Evolutionary conservation across 2,329 filamentous ascomycete species (phyloP).

Genomic region (Aspergillus pseudoglaucus): DNA sequence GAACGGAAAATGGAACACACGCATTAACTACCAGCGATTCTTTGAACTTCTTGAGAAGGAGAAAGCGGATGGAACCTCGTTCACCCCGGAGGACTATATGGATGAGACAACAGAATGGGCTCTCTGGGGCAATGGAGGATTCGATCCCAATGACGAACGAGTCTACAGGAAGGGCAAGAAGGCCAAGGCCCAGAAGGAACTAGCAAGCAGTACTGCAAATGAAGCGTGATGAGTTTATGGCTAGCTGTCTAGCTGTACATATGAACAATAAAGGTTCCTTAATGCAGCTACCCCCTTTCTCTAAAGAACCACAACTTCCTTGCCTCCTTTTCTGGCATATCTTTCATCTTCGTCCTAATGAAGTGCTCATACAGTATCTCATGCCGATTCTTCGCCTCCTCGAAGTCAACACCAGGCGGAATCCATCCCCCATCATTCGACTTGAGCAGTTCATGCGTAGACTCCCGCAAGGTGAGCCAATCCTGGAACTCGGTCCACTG

Average conservation of each 20-base stretch:
- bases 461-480: slow-evolving; percentile 9
- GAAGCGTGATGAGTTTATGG: background rate
- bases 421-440: slow-evolving; percentile 12
- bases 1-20: slow-evolving; percentile 77
- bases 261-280: background rate
- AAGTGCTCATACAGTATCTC: slow-evolving; percentile 9
- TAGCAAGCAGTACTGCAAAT: no score
- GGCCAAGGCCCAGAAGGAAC: slow-evolving; percentile 12
- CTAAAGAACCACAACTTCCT: slow-evolving; percentile 12
- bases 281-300: slow-evolving; percentile 4
- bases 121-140: slow-evolving; percentile 87
- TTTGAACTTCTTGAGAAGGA: slow-evolving; percentile 72
- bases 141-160: slow-evolving; percentile 81
- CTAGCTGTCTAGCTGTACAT: background rate
- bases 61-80: slow-evolving; percentile 54
- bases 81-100: slow-evolving; percentile 87
- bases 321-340: slow-evolving; percentile 8
- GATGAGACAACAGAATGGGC: slow-evolving; percentile 89
- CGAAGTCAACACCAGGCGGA: slow-evolving; percentile 10
- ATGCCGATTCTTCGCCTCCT: slow-evolving; percentile 6
- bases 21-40: slow-evolving; percentile 85
- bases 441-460: slow-evolving; percentile 10
- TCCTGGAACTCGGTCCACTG: slow-evolving; percentile 9
- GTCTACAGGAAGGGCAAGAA: slow-evolving; percentile 76
- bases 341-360: slow-evolving; percentile 4